Evolutionary conservation across 2,329 filamentous ascomycete species (phyloP).

Genomic region (Aspergillus udagawae): DNA sequence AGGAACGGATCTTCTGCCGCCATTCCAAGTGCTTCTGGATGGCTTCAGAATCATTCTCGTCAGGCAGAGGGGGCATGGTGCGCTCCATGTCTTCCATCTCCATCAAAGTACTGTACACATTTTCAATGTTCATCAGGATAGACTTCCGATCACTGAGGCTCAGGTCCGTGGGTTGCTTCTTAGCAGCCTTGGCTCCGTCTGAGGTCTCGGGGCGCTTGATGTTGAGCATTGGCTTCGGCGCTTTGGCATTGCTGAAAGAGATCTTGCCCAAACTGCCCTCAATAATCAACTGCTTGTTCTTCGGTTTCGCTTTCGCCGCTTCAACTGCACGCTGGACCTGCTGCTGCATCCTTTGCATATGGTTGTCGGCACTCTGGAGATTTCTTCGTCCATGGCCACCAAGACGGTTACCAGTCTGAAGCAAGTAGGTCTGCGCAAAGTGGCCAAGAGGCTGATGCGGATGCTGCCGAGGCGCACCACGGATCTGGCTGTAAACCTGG

Average conservation of each 20-base stretch:
- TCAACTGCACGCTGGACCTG: slow-evolving; percentile 97
- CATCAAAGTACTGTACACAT: slow-evolving; percentile 84
- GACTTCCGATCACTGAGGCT: slow-evolving; percentile 72
- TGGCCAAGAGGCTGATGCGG: slow-evolving; percentile 90
- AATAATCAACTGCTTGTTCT: slow-evolving; percentile 95
- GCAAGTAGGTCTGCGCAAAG: slow-evolving; percentile 96
- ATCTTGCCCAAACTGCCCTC: slow-evolving; percentile 97
- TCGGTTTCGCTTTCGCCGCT: slow-evolving; percentile 93
- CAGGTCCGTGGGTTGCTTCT: slow-evolving; percentile 46
- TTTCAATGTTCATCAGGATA: slow-evolving; percentile 80
- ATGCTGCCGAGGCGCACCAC: slow-evolving; percentile 82
- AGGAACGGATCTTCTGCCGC: slow-evolving; percentile 64
- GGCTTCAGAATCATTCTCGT: slow-evolving; percentile 63
- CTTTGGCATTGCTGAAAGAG: slow-evolving; percentile 98
- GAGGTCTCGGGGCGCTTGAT: slow-evolving; percentile 80
- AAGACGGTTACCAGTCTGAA: slow-evolving; percentile 84
- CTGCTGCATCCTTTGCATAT: slow-evolving; percentile 98
- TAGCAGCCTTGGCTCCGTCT: slow-evolving; percentile 52
- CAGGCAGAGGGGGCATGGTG: slow-evolving; percentile 65
- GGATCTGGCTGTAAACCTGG: slow-evolving; percentile 92
- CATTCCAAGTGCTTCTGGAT: slow-evolving; percentile 75
- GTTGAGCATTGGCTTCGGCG: slow-evolving; percentile 88
- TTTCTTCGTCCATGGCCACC: slow-evolving; percentile 66
- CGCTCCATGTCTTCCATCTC: slow-evolving; percentile 90
- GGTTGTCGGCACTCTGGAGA: slow-evolving; percentile 83